Conservation (phyloP, 176 grass and related monocot genomes). For the Aegilops tauschii region DNA sequence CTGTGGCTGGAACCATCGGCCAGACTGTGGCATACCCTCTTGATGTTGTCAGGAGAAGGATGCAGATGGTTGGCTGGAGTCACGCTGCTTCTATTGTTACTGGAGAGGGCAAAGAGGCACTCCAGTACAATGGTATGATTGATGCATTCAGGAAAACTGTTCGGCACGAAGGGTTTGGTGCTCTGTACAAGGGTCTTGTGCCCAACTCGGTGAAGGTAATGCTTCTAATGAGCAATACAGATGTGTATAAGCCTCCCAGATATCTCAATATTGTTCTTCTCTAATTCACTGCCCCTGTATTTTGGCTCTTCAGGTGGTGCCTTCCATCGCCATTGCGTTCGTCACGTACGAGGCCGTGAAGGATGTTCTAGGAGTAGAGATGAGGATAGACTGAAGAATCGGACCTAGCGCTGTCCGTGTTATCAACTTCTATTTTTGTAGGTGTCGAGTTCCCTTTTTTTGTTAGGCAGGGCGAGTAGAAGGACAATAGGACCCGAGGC, state of each 20-base stretch:
- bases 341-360: conserved; percentile 95
- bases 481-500: conserved; percentile 43
- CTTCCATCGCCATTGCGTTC: conserved; percentile 94
- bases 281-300: not conserved
- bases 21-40: conserved; percentile 99
- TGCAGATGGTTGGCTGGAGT: conserved; percentile 99
- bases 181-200: conserved; percentile 97
- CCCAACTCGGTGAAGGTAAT: conserved; percentile 97
- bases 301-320: conserved; percentile 68
- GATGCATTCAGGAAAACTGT: conserved; percentile 95
- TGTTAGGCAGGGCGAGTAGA: conserved; percentile 60
- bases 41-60: conserved; percentile 93
- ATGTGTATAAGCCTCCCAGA: not conserved
- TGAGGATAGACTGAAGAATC: conserved; percentile 88
- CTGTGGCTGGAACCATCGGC: conserved; percentile 80
- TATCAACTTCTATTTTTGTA: conserved; percentile 65
- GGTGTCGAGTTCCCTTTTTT: conserved; percentile 39
- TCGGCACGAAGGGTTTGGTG: conserved; percentile 76
- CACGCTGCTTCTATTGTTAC: conserved; percentile 80
- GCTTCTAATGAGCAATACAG: not conserved
- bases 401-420: conserved; percentile 26
- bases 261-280: not conserved
- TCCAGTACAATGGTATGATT: conserved; percentile 90
- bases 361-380: conserved; percentile 96
- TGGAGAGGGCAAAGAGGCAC: conserved; percentile 53